Evolutionary conservation across 2,329 filamentous ascomycete species (phyloP), one percentile per base, ranked within the genome.

Genomic region (Fusarium algeriense): DNA sequence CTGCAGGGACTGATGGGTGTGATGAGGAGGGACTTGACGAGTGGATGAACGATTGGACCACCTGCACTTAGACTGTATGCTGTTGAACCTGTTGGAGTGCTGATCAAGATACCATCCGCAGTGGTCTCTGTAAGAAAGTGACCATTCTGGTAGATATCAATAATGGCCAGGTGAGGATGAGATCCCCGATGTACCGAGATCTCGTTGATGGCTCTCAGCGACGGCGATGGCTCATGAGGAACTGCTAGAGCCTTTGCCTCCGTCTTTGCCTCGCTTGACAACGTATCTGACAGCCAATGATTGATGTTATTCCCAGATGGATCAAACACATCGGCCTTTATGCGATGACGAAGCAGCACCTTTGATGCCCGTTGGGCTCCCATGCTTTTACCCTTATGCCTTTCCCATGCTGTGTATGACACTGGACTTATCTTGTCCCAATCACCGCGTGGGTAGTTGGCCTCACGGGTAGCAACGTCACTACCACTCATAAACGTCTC

Each of bases 1-100:
- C 93, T 97, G 64, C 96, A 90, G 0, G 96, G 93, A 78, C 95
- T 98, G 77, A 99, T 98, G 28, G 96, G 95, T 0, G 96, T 99
- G 61, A 99, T 88, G 30, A 98, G 89, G 17, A 98, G 87, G 3
- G 93, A 93, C 40, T 93, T 92, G 5, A 98, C 95, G 4, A 98
- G 87, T 0, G 96, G 96, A 79, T 99, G 96, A 43, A 98, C 93
- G 74, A 99, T 98, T 74, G 92, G 93, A 2, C 96, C 96, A 6
- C 96, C 96, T 5, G 92, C 93, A 71, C 92, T 96, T n/a, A 99
- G 87, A 64, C 92, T 96, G 83, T 99, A 99, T 1, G 96, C 96
- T 1, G 96, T 99, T 43, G 93, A 97, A 5, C 96, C 96, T 0
- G 96, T 99, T 0, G 96, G 96, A 0, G 95, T 98, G 70, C 92